A percentile compares a stretch with the other conserved stretches of the same genome.
phyloP scores from a whole-genome alignment of 495 filamentous ascomycete genomes.

The Thozetella sp. region DNA sequence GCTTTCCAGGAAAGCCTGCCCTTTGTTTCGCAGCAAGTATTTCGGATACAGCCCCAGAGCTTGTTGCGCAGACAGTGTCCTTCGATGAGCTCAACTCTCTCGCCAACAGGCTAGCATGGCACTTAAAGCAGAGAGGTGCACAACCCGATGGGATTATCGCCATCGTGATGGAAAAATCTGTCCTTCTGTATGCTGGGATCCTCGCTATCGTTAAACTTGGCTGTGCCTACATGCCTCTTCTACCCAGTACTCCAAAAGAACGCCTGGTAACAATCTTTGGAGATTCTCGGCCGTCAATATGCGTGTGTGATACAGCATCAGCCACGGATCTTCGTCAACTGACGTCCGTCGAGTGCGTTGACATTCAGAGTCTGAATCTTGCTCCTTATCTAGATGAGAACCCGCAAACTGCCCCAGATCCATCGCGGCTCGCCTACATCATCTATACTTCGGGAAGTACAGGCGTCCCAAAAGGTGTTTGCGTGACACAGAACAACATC shows the following conservation, averaged over 20 bases:
- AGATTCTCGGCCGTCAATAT: constrained; percentile 48
- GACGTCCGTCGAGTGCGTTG: constrained; percentile 27
- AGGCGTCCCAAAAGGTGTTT: constrained; percentile 69
- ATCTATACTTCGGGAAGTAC: constrained; percentile 71
- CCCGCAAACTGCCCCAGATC: constrained; percentile 26
- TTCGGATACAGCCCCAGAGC: constrained; percentile 12
- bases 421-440: constrained; percentile 51
- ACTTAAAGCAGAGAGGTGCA: constrained; percentile 48
- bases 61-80: constrained; percentile 44
- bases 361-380: constrained; percentile 29
- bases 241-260: constrained; percentile 61
- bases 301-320: constrained; percentile 37
- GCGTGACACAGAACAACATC: constrained; percentile 68
- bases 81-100: constrained; percentile 63
- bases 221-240: constrained; percentile 73
- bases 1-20: constrained; percentile 55
- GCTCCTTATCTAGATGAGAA: constrained; percentile 23
- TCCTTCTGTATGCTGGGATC: constrained; percentile 68
- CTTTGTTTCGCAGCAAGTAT: constrained; percentile 59
- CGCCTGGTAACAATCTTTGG: constrained; percentile 56
- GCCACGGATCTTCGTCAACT: constrained; percentile 14
- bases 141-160: constrained; percentile 57
- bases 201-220: constrained; percentile 73
- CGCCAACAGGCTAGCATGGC: constrained; percentile 66
- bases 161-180: constrained; percentile 71